Evolutionary conservation across 306 rosid species (phyloP), one percentile per base, ranked within the genome.

Genomic region (Sindora glabra): DNA sequence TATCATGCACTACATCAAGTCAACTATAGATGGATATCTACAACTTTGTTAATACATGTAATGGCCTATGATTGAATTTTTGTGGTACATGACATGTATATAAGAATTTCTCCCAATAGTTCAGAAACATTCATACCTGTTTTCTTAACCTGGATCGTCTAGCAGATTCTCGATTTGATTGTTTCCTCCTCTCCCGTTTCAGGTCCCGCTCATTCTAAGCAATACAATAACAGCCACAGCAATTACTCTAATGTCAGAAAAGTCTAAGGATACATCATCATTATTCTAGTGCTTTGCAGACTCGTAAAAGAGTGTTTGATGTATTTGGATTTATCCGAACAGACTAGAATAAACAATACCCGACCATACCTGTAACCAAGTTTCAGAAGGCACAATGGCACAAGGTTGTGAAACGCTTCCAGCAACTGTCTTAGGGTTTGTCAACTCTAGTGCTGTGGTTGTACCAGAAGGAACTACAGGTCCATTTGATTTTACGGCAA

Each of bases 111-210:
- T n/a, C n/a, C n/a, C n/a, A n/a, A n/a, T n/a, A n/a, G n/a, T n/a
- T n/a, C 34, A 10, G 2, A 38, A 62, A 32, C 2, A 73, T 7
- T 42, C 33, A 1, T 77, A 92, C 99, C 99, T 92, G 99, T 81
- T 89, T 92, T 83, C 99, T 86, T 73, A 92, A 69, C 77, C 99
- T 89, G 19, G 99, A 92, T 67, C 99, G 80, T 81, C 99, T 81
- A 61, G 99, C 99, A 48, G 99, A 92, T 74, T 92, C 99, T 34
- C 99, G 83, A 64, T 92, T 92, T 1, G 99, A 92, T 72, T 92
- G 99, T 79, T 92, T 92, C 77, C 99, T 82, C 81, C 80, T 84
- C 77, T 92, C 99, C 10, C 95, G 85, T 77, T 92, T 92, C 24
- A 80, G 71, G 74, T 92, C 99, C 21, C 92, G 78, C 5, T 92